These are phyloP conservation scores for Xerocomus potaroensis DNA, from an alignment of 768 basidiomycete species.

Conservation along the genomic window DNA sequence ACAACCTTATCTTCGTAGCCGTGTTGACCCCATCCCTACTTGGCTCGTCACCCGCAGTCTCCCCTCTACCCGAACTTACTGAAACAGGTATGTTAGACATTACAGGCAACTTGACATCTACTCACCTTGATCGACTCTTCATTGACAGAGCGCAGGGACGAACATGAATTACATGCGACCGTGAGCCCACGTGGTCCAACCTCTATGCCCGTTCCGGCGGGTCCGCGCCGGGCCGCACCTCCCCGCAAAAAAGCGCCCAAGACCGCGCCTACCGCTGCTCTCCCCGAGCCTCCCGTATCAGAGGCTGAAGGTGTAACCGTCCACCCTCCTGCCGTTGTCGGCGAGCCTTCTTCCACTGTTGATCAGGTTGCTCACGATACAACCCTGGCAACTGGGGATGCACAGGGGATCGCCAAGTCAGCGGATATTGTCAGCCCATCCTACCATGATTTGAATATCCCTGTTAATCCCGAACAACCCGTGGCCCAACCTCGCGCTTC, in stretches of 20 bases:
- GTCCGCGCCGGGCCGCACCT: slow-evolving; percentile 69
- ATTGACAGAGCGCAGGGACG: slow-evolving; percentile 21
- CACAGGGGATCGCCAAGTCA: slow-evolving; percentile 9
- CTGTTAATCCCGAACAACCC: background rate
- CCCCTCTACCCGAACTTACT: slow-evolving; percentile 3
- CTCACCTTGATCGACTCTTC: slow-evolving; percentile 5
- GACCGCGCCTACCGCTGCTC: slow-evolving; percentile 37
- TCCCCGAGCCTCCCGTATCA: slow-evolving; percentile 26
- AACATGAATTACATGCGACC: slow-evolving; percentile 26
- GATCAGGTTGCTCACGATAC: slow-evolving; percentile 7
- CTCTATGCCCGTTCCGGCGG: slow-evolving; percentile 72
- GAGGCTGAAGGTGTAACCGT: slow-evolving; percentile 4
- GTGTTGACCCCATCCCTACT: slow-evolving; percentile 12
- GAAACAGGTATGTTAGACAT: slow-evolving; percentile 17
- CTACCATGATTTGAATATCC: background rate
- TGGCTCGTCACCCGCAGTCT: slow-evolving; percentile 2
- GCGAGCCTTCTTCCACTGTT: slow-evolving; percentile 1
- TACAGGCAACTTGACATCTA: background rate
- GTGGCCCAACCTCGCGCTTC: background rate
- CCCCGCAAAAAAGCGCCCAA: slow-evolving; percentile 64
- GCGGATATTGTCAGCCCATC: background rate
- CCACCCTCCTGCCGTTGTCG: slow-evolving; percentile 2
- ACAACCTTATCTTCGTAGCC: slow-evolving; percentile 6
- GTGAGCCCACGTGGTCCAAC: slow-evolving; percentile 36
- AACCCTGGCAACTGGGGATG: slow-evolving; percentile 1